Conservation (phyloP, 2,329 filamentous ascomycete genomes). For the Scedosporium apiospermum region DNA sequence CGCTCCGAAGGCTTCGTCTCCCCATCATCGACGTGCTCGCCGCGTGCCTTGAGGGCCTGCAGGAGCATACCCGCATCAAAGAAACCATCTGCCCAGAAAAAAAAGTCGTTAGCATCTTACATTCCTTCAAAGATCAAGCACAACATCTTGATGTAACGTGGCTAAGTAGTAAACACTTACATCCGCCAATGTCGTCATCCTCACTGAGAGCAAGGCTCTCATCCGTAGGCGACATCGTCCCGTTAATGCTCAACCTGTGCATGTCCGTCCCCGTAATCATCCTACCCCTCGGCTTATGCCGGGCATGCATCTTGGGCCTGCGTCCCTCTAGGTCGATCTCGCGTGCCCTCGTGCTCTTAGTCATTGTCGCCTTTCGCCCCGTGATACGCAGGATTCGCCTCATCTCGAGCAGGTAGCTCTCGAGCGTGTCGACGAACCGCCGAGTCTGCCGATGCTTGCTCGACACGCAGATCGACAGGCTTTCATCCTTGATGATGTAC, state of each 20-base stretch:
- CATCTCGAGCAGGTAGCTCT: conserved; percentile 85
- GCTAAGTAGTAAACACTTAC: conserved; percentile 48
- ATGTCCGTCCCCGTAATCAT: conserved; percentile 53
- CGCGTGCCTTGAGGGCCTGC: conserved; percentile 71
- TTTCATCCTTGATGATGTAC: conserved; percentile 95
- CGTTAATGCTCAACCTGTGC: conserved; percentile 30
- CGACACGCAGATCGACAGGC: conserved; percentile 69
- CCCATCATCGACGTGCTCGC: conserved; percentile 39
- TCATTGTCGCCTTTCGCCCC: conserved; percentile 31
- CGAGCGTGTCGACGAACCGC: conserved; percentile 80
- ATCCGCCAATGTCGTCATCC: conserved; percentile 84
- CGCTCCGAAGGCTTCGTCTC: conserved; percentile 48
- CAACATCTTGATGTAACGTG: neutral
- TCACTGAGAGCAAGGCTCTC: conserved; percentile 68
- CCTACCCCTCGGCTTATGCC: conserved; percentile 60
- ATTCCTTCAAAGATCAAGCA: neutral
- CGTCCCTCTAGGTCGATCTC: conserved; percentile 36
- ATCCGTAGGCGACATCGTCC: conserved; percentile 51
- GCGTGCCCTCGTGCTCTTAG: conserved; percentile 40
- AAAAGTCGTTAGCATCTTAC: conserved; percentile 17
- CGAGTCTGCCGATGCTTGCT: conserved; percentile 91
- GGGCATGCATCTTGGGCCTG: conserved; percentile 1
- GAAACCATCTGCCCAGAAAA: conserved; percentile 66
- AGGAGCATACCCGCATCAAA: conserved; percentile 95
- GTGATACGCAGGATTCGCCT: conserved; percentile 71